These are phyloP conservation scores for Oehlia diaphana DNA, from an alignment of 192 early-diverging fungal genomes.

Conservation along the genomic window DNA sequence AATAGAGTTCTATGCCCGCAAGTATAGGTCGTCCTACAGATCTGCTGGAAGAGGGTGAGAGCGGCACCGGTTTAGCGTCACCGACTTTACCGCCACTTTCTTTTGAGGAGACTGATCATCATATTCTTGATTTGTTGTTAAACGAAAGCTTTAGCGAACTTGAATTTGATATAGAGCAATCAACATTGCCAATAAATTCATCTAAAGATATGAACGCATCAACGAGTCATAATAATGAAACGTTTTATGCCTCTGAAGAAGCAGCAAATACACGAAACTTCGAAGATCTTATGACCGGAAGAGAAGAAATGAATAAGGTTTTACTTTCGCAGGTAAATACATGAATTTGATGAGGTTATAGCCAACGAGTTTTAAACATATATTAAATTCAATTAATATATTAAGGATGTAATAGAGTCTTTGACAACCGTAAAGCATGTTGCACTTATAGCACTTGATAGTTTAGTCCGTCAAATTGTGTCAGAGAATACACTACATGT, in stretches of 20 bases:
- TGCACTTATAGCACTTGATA: constrained; percentile 51
- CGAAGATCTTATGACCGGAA: neutral
- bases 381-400: neutral
- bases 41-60: constrained; percentile 10
- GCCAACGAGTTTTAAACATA: neutral
- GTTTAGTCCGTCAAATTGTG: constrained; percentile 48
- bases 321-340: constrained; percentile 24
- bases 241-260: neutral
- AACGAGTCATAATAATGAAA: neutral
- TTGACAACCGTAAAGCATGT: constrained; percentile 52
- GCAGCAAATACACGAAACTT: neutral
- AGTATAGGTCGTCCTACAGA: neutral
- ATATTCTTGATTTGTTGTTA: constrained; percentile 27
- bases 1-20: constrained; percentile 29
- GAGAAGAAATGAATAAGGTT: constrained; percentile 24
- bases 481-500: constrained; percentile 23
- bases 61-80: neutral
- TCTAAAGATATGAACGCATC: neutral
- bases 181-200: no score
- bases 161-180: neutral
- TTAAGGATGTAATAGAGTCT: constrained; percentile 48
- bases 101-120: neutral
- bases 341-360: neutral
- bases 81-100: neutral
- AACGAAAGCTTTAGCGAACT: constrained; percentile 19